These are phyloP conservation scores for Cyclotella baltica DNA, from an alignment of 108 stramenopile species.

Conservation along the genomic window DNA sequence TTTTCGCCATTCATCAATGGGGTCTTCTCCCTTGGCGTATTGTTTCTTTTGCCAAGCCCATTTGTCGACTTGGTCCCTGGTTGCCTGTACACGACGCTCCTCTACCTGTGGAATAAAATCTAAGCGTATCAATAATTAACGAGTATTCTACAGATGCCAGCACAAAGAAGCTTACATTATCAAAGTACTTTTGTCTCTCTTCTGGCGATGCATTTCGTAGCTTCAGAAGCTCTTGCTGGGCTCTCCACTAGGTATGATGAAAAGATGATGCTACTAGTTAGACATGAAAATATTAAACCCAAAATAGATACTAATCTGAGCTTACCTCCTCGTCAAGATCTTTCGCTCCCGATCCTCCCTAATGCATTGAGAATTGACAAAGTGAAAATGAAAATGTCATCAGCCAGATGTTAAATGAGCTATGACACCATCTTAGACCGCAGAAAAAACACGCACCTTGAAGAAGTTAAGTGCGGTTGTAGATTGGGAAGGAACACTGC, in stretches of 20 bases:
- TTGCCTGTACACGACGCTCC: constrained; percentile 69
- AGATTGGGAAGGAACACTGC: background rate
- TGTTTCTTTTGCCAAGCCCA: constrained; percentile 91
- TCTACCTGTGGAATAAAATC: constrained; percentile 45
- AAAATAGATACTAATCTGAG: background rate
- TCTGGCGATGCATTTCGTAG: constrained; percentile 62
- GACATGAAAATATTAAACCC: background rate
- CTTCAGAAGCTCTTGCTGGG: constrained; percentile 82
- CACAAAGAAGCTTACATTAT: constrained; percentile 41
- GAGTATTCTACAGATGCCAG: background rate
- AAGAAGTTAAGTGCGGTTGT: constrained; percentile 10
- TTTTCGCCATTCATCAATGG: constrained; percentile 88
- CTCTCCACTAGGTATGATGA: constrained; percentile 57
- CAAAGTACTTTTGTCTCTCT: constrained; percentile 82
- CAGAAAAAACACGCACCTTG: constrained; percentile 19
- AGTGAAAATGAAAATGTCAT: too few species aligned
- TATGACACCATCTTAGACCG: too few species aligned
- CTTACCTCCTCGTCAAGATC: constrained; percentile 50
- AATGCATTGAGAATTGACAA: background rate
- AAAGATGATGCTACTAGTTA: background rate
- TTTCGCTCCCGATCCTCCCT: constrained; percentile 51
- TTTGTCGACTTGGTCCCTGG: constrained; percentile 75
- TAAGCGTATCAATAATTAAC: background rate
- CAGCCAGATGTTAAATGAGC: too few species aligned
- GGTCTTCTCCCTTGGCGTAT: constrained; percentile 86